Conservation (phyloP, 148 eudicot species). For the Limonium bicolor region DNA sequence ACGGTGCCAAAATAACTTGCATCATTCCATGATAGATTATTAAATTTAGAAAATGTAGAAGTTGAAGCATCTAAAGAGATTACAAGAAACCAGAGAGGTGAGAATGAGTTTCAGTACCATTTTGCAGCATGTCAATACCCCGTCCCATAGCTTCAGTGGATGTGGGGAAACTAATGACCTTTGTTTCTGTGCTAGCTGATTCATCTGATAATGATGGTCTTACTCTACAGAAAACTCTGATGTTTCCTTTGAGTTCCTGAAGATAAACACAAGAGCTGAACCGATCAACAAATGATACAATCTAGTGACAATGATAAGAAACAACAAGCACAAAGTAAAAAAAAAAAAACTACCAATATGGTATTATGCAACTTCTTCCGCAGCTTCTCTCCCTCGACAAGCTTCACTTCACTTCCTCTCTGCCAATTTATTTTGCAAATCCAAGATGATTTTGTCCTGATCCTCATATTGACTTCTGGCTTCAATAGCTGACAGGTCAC, state of each 20-base stretch:
- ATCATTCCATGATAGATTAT: too few species aligned
- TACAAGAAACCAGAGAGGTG: too few species aligned
- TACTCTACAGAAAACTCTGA: conserved; percentile 92
- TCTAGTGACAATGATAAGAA: too few species aligned
- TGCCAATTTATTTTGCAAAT: conserved; percentile 51
- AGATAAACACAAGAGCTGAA: background rate
- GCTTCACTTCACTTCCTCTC: conserved; percentile 64
- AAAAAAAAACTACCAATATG: conserved; percentile 47
- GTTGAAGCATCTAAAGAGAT: too few species aligned
- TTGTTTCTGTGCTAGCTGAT: conserved; percentile 32
- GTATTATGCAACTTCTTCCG: conserved; percentile 95
- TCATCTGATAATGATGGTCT: conserved; percentile 78
- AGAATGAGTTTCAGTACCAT: too few species aligned
- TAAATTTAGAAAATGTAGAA: too few species aligned
- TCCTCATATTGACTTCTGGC: conserved; percentile 61
- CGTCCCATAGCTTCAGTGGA: conserved; percentile 61
- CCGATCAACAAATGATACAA: too few species aligned
- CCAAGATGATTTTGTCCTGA: conserved; percentile 40
- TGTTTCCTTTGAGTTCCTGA: conserved; percentile 97
- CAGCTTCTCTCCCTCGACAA: conserved; percentile 76
- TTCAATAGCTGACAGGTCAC: conserved; percentile 55
- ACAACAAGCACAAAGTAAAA: background rate
- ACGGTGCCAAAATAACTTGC: too few species aligned
- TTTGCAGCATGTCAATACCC: conserved; percentile 75
- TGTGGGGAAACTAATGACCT: conserved; percentile 56